Percentiles rank a stretch among this genome's conserved stretches.
phyloP scores from a whole-genome alignment of 257 asterid species.

The Coffea eugenioides region DNA sequence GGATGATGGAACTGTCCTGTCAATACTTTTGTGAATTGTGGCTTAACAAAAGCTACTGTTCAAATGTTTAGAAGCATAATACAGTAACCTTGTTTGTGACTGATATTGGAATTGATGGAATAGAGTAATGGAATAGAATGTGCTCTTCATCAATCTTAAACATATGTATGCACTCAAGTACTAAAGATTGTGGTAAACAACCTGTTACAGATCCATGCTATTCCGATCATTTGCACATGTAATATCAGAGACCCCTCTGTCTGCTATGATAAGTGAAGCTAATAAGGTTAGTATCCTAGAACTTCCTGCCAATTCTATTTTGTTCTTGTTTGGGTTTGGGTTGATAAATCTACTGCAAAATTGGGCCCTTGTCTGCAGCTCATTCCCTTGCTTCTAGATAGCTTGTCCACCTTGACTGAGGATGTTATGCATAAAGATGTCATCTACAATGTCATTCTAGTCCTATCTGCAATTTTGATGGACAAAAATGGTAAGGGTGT shows the following conservation, averaged over 20 bases:
- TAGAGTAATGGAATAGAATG: neutral
- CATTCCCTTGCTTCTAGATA: slow-evolving; percentile 67
- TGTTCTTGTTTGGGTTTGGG: neutral
- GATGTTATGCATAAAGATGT: slow-evolving; percentile 59
- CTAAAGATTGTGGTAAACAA: slow-evolving; percentile 9
- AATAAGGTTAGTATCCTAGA: slow-evolving; percentile 50
- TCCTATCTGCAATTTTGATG: slow-evolving; percentile 71
- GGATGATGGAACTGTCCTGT: neutral
- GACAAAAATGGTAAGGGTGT: slow-evolving; percentile 66
- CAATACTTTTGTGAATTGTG: neutral
- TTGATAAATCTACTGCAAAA: slow-evolving; percentile 21
- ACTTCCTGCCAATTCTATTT: neutral
- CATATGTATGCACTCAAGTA: neutral
- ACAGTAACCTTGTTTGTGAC: neutral
- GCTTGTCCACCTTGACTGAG: slow-evolving; percentile 55
- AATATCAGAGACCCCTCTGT: slow-evolving; percentile 66
- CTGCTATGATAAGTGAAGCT: slow-evolving; percentile 74
- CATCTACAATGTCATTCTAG: slow-evolving; percentile 58
- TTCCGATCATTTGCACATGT: slow-evolving; percentile 71
- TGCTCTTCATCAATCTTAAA: neutral
- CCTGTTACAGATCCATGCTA: slow-evolving; percentile 66
- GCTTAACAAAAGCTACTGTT: neutral
- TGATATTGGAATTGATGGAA: neutral
- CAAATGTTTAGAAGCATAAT: neutral
- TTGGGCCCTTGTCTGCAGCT: slow-evolving; percentile 50